Evolutionary conservation across 331 rosid species (phyloP), one percentile per base, ranked within the genome.

Genomic region (Malus hybrid): DNA sequence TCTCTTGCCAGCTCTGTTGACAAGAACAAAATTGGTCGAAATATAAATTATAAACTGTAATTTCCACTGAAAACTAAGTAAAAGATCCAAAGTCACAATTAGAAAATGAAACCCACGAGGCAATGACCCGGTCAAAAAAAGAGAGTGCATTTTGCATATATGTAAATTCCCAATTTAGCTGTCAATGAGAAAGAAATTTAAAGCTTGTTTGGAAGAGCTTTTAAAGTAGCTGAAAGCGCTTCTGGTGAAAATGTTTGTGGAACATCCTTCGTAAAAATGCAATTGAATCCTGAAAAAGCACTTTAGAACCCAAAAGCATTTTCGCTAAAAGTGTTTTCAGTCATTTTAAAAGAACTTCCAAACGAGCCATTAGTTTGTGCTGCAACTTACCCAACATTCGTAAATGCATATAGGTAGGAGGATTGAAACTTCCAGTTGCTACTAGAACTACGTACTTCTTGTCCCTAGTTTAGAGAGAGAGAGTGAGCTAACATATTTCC

Each of bases 361-460:
- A 53, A 53, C 22, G 0, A 53, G 19, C 20, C 58, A 3, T 7
- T 53, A 26, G 52, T 46, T 48, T 3, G 18, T 15, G 34, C 10
- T 6, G 18, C 56, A 79, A 86, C 92, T 86, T 70, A 95, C 97
- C 99, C 48, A 92, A 81, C 89, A 94, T 83, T 75, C 97, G 97
- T 60, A 92, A 85, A 88, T 94, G 99, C 97, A 95, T 95, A 74
- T 84, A 92, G 24, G 99, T 95, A 30, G 99, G 97, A 58, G 99
- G 99, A 82, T 92, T 95, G 89, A 95, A 95, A 83, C 99, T 95
- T 85, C 97, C 99, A 50, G 93, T 87, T 39, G 96, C 91, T 24
- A 92, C 90, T 60, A 95, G 91, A 77, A 89, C 83, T 34, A 86
- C 92, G 73, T 84, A 81, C 76, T 72, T 83, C 86, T 85, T 87